A percentile compares a stretch with the other conserved stretches of the same genome.
These are phyloP conservation scores for Lachancea quebecensis DNA, from an alignment of 805 yeast genomes.

Conservation along the genomic window DNA sequence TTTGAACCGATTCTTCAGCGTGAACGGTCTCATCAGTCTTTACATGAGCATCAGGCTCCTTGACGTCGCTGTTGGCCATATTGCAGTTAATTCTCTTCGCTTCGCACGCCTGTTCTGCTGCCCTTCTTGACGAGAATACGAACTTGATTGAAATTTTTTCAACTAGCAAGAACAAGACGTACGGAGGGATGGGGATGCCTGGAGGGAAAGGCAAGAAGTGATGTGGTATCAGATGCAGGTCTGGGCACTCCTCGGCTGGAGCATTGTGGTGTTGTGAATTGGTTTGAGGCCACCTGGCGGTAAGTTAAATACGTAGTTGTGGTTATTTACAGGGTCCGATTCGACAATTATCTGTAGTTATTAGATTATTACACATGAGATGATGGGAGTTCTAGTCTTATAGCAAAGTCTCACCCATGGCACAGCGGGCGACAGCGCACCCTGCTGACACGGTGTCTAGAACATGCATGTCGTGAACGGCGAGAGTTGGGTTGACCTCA, in stretches of 20 bases:
- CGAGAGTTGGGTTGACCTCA: constrained; percentile 87
- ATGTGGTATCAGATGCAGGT: not conserved
- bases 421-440: constrained; percentile 85
- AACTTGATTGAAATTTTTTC: not conserved
- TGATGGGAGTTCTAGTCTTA: constrained; percentile 5
- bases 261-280: not conserved
- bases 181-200: not conserved
- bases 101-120: not conserved
- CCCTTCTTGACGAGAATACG: not conserved
- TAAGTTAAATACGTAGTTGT: no score
- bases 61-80: constrained; percentile 3
- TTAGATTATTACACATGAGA: no score
- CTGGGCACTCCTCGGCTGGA: not conserved
- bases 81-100: not conserved
- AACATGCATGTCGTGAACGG: constrained; percentile 65
- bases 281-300: no score
- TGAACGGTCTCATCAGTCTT: not conserved
- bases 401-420: constrained; percentile 79
- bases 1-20: not conserved
- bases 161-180: not conserved
- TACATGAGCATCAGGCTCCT: not conserved
- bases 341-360: no score
- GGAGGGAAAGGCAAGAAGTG: not conserved
- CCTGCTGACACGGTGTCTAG: constrained; percentile 86
- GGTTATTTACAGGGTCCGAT: no score